phyloP scores from a whole-genome alignment of 164 flowering plant genomes.

The Nymphaea thermarum region DNA sequence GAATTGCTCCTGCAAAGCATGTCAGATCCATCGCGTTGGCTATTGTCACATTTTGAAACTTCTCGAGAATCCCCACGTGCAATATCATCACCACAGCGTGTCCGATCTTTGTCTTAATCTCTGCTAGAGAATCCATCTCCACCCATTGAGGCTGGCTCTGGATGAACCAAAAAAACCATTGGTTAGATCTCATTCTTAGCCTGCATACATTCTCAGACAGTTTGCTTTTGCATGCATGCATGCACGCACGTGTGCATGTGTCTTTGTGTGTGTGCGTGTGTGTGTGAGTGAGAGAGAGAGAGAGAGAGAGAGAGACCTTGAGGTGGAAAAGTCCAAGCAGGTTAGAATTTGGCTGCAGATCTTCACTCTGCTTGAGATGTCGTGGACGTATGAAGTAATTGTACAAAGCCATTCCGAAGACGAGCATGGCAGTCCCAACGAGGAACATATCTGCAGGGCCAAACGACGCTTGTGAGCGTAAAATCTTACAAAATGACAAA shows the following conservation, averaged over 20 bases:
- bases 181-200: background rate
- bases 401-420: constrained; percentile 54
- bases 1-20: constrained; percentile 61
- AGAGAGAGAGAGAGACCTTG: constrained; percentile 23
- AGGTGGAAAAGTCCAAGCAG: constrained; percentile 43
- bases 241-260: background rate
- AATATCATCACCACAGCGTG: constrained; percentile 73
- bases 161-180: background rate
- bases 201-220: background rate
- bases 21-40: constrained; percentile 59
- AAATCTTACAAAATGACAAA: background rate
- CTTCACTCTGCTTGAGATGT: constrained; percentile 14
- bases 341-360: constrained; percentile 26
- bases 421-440: constrained; percentile 69
- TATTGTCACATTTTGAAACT: constrained; percentile 50
- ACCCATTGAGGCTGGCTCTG: constrained; percentile 60
- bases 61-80: constrained; percentile 76
- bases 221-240: background rate
- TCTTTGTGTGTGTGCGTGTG: background rate
- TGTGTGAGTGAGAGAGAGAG: background rate
- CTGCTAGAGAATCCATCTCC: constrained; percentile 34
- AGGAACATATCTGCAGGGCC: constrained; percentile 58
- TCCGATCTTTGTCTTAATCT: constrained; percentile 64
- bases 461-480: background rate
- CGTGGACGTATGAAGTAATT: constrained; percentile 47